These are phyloP conservation scores for Corylus americana DNA, from an alignment of 306 rosid genomes.

Conservation along the genomic window DNA sequence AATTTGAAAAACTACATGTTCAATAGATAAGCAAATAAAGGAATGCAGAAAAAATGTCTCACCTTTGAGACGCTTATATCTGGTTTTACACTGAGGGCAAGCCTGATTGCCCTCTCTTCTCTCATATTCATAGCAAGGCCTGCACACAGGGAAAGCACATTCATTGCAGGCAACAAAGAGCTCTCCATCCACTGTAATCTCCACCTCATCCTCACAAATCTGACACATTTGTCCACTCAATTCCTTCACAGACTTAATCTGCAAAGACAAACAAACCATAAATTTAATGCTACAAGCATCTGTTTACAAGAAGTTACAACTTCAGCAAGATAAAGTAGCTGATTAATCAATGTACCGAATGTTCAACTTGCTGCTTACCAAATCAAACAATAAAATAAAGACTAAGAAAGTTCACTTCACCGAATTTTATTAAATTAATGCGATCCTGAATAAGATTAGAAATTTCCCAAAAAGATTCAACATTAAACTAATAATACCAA, in stretches of 20 bases:
- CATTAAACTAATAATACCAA: not conserved
- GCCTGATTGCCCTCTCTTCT: conserved; percentile 85
- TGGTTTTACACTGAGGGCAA: conserved; percentile 91
- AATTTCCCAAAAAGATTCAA: not conserved
- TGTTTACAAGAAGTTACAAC: not conserved
- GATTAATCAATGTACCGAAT: not conserved
- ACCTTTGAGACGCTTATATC: conserved; percentile 91
- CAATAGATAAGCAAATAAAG: conserved; percentile 12
- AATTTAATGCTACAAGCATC: conserved; percentile 20
- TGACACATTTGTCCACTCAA: conserved; percentile 86
- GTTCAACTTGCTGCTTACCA: not conserved
- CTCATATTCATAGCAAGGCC: conserved; percentile 87
- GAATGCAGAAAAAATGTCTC: conserved; percentile 29
- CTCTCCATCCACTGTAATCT: conserved; percentile 79
- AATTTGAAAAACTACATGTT: not conserved
- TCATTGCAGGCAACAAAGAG: conserved; percentile 94
- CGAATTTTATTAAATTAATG: not conserved
- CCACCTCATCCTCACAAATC: conserved; percentile 83
- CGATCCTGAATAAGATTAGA: not conserved
- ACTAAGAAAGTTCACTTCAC: not conserved
- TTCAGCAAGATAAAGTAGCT: not conserved
- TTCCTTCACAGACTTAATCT: conserved; percentile 78
- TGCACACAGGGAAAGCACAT: conserved; percentile 91
- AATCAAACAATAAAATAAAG: conserved; percentile 2
- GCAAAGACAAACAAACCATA: conserved; percentile 28